phyloP scores from a whole-genome alignment of 176 grass and related monocot species.

The Saccharum spontaneum region DNA sequence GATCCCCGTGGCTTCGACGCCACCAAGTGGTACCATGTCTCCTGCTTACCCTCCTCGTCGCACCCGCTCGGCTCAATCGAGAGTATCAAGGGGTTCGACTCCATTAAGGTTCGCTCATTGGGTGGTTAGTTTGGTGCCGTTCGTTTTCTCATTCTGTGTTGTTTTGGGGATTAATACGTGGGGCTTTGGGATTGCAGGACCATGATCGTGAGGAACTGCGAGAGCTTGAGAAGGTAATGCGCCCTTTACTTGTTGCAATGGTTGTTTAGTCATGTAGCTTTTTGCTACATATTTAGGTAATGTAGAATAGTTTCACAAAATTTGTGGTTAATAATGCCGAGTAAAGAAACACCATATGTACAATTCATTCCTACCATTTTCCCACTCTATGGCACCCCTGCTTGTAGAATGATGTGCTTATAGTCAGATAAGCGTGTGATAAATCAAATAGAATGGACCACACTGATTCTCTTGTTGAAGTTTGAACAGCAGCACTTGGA shows the following conservation, averaged over 20 bases:
- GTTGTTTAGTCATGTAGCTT: not conserved
- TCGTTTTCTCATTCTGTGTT: not conserved
- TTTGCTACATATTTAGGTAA: not conserved
- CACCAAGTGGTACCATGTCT: slow-evolving; percentile 74
- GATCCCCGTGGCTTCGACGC: slow-evolving; percentile 59
- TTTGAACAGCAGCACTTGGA: not conserved
- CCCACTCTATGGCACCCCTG: not conserved
- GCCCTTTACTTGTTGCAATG: not conserved
- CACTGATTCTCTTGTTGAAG: not conserved
- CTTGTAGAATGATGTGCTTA: not conserved
- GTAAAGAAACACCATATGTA: not conserved
- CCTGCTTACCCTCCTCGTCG: slow-evolving; percentile 56
- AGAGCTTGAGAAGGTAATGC: slow-evolving; percentile 46
- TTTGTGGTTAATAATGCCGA: not conserved
- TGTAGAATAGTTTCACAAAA: not conserved
- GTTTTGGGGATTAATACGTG: not conserved
- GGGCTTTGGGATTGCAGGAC: slow-evolving; percentile 43
- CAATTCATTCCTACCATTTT: not conserved
- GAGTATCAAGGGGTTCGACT: slow-evolving; percentile 60
- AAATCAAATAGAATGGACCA: not conserved
- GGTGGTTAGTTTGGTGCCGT: not conserved
- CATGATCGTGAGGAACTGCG: slow-evolving; percentile 55
- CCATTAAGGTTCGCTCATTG: slow-evolving; percentile 59
- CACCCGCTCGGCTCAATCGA: slow-evolving; percentile 49
- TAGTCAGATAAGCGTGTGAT: not conserved